Conservation (phyloP, 148 eudicot genomes). For the Silene conica region DNA sequence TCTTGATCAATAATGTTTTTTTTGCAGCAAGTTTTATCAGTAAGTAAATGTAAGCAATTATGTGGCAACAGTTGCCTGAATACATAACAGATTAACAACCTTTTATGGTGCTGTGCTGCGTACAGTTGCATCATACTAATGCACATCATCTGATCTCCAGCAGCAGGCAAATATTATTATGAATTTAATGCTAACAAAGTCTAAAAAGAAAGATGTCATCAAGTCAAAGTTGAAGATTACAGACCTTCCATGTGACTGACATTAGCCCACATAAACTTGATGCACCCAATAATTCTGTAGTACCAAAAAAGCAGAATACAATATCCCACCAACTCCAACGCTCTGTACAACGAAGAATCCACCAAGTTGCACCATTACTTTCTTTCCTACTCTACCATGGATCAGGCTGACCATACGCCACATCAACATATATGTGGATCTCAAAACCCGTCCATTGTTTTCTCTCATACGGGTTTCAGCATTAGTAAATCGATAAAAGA, state of each 20-base stretch:
- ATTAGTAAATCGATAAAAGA: background rate
- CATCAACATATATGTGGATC: conserved; percentile 1
- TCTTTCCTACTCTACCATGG: conserved; percentile 8
- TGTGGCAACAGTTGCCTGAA: no score
- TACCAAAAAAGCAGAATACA: conserved; percentile 10
- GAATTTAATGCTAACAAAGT: background rate
- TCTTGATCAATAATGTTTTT: no score
- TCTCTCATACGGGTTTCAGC: background rate
- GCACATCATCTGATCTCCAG: no score
- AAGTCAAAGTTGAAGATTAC: background rate
- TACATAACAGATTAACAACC: no score
- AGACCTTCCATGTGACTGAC: background rate
- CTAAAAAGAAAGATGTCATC: conserved; percentile 3
- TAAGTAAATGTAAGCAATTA: no score
- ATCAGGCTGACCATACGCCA: background rate
- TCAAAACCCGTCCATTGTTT: conserved; percentile 12
- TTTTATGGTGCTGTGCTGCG: no score
- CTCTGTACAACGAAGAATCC: conserved; percentile 31
- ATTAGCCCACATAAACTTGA: conserved; percentile 1
- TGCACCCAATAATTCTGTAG: background rate
- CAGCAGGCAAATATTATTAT: background rate
- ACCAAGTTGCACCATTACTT: background rate
- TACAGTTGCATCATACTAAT: no score
- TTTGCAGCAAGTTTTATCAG: no score
- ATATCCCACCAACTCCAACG: conserved; percentile 2